Evolutionary conservation across 345 rosid species (phyloP), one percentile per base, ranked within the genome.

Genomic region (Euphorbia tirucalli): DNA sequence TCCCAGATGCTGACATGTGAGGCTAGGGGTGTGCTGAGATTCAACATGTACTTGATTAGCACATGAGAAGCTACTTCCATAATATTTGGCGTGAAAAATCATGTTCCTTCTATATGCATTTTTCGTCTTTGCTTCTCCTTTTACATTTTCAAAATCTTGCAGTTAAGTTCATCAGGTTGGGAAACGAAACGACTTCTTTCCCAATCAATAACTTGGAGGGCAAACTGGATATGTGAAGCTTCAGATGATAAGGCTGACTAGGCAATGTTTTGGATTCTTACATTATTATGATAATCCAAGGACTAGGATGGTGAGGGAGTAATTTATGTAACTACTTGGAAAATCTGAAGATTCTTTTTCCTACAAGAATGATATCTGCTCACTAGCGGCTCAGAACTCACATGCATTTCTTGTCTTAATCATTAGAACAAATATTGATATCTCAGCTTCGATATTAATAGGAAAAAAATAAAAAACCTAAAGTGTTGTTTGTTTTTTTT

Each of bases 161-260:
- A 91, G 97, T 76, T 89, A 57, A 90, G 78, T 60, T 83, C 81
- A 60, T 77, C 83, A 3, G 97, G 98, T 71, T 93, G 98, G 97
- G 88, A 87, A 77, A 84, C 91, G 3, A 91, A 88, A 62, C 93
- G 96, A 57, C 94, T 93, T 68, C 89, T 91, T 41, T 79, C 90
- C 22, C 90, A 85, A 46, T 86, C 96, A 21, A 79, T 91, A 66
- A 75, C 80, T 46, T 93, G 98, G 97, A 87, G 81, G 74, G 98
- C 97, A 64, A 79, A 84, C 59, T 93, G 98, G 98, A 73, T 68
- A 56, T 21, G 54, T 44, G 78, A n/a, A 46, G 55, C 80, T 24
- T 70, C 73, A 0, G 81, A 76, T 78, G 75, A 82, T 61, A 93
- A 93, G 82, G 75, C 66, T 21, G 89, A 88, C 73, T 93, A 84